phyloP scores from a whole-genome alignment of 2,329 filamentous ascomycete species.

The Mariannaea elegans region DNA sequence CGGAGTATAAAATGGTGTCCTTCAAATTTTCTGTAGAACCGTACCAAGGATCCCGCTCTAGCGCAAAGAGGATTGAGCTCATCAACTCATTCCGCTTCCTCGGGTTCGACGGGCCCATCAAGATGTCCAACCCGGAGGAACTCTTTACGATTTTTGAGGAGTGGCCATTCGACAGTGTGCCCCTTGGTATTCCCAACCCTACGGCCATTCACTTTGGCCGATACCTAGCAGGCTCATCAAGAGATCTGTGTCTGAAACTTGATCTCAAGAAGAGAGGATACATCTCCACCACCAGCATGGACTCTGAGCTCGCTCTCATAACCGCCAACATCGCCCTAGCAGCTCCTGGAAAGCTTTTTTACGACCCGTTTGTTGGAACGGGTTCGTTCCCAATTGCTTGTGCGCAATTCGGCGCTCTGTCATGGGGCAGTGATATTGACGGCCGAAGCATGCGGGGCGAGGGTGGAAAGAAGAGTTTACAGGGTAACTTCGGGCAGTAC shows the following conservation, averaged over 20 bases:
- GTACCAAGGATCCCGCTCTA: conserved; percentile 78
- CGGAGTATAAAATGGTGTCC: conserved; percentile 67
- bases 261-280: conserved; percentile 94
- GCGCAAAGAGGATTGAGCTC: conserved; percentile 71
- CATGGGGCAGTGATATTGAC: conserved; percentile 92
- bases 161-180: conserved; percentile 68
- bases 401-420: conserved; percentile 86
- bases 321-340: conserved; percentile 92
- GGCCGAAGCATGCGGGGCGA: conserved; percentile 85
- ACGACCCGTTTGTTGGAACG: conserved; percentile 95
- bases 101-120: conserved; percentile 79
- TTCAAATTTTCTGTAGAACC: conserved; percentile 88
- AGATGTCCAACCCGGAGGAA: conserved; percentile 76
- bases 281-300: conserved; percentile 97
- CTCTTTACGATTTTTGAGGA: conserved; percentile 86
- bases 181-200: conserved; percentile 60
- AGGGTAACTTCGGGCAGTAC: conserved; percentile 87
- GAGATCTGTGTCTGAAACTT: conserved; percentile 76
- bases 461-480: conserved; percentile 58
- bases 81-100: conserved; percentile 87
- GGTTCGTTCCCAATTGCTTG: conserved; percentile 92
- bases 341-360: conserved; percentile 84
- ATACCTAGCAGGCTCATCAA: conserved; percentile 70
- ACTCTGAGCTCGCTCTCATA: conserved; percentile 88
- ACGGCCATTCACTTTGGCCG: conserved; percentile 75